These are phyloP conservation scores for Styphnolobium japonicum DNA, from an alignment of 306 rosid genomes.

Conservation along the genomic window DNA sequence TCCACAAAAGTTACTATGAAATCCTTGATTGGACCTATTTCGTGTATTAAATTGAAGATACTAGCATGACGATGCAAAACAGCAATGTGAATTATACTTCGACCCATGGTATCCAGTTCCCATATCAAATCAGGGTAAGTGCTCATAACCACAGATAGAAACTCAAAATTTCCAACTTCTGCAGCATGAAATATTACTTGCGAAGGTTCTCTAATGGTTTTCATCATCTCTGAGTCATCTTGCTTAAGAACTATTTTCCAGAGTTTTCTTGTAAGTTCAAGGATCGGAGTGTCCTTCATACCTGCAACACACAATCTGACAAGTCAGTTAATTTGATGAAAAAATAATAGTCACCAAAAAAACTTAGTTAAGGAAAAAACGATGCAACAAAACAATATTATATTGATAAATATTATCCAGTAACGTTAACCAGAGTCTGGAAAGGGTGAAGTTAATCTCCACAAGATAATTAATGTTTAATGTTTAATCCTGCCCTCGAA, in stretches of 20 bases:
- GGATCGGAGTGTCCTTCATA: not conserved
- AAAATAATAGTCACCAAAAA: not conserved
- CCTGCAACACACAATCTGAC: not conserved
- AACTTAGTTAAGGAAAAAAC: not conserved
- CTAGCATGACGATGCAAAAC: slow-evolving; percentile 39
- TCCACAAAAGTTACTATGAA: not conserved
- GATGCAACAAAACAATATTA: too few species aligned
- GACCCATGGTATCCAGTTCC: slow-evolving; percentile 17
- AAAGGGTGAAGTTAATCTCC: not conserved
- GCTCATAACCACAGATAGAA: slow-evolving; percentile 33
- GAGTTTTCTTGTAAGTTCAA: not conserved
- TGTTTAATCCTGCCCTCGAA: not conserved
- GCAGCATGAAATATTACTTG: slow-evolving; percentile 31
- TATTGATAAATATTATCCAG: too few species aligned
- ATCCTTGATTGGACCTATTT: slow-evolving; percentile 31
- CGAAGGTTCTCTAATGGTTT: slow-evolving; percentile 8
- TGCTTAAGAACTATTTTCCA: slow-evolving; percentile 18
- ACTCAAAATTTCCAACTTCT: slow-evolving; percentile 44
- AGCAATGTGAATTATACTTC: slow-evolving; percentile 40
- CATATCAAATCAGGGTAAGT: slow-evolving; percentile 42
- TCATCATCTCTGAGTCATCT: not conserved
- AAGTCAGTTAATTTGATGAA: not conserved
- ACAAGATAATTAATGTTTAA: not conserved
- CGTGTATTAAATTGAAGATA: slow-evolving; percentile 43
- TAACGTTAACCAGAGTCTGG: too few species aligned